Percentiles rank a stretch among this genome's conserved stretches.
Conservation (phyloP, 78 protist species). For the Emiliania huxleyi region DNA sequence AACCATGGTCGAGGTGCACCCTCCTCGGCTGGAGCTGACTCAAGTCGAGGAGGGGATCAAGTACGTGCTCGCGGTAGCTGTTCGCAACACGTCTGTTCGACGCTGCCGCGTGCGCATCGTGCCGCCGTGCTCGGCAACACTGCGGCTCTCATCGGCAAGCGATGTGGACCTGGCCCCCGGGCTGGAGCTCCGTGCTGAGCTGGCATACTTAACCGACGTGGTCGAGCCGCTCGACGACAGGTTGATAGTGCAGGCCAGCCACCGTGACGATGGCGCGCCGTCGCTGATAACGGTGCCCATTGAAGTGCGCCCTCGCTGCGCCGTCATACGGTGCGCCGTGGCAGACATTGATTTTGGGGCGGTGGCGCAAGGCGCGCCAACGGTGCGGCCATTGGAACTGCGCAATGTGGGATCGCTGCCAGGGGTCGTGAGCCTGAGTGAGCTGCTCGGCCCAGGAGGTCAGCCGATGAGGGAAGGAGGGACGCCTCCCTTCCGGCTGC, state of each 20-base stretch:
- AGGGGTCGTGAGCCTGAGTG: not conserved
- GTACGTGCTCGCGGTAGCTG: not conserved
- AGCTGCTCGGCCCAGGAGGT: not conserved
- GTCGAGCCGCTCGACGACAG: not conserved
- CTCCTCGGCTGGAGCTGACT: no score
- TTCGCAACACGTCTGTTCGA: not conserved
- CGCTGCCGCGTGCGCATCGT: not conserved
- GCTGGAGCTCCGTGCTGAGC: not conserved
- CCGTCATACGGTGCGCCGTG: not conserved
- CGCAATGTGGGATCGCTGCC: not conserved
- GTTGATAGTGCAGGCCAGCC: not conserved
- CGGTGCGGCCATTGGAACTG: not conserved
- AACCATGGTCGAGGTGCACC: no score
- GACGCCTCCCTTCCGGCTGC: not conserved
- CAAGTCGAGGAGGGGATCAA: not conserved
- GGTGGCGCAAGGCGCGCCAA: not conserved
- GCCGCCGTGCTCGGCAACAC: not conserved
- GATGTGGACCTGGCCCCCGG: not conserved
- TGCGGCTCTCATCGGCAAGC: not conserved
- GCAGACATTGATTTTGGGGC: not conserved
- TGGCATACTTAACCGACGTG: not conserved
- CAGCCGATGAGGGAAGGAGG: not conserved
- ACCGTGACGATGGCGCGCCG: not conserved
- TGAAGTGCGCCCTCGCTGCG: not conserved
- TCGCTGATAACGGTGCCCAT: not conserved